Percentiles rank a stretch among this genome's conserved stretches.
Evolutionary conservation across 257 asterid species (phyloP).

Genomic region (Penstemon davidsonii): DNA sequence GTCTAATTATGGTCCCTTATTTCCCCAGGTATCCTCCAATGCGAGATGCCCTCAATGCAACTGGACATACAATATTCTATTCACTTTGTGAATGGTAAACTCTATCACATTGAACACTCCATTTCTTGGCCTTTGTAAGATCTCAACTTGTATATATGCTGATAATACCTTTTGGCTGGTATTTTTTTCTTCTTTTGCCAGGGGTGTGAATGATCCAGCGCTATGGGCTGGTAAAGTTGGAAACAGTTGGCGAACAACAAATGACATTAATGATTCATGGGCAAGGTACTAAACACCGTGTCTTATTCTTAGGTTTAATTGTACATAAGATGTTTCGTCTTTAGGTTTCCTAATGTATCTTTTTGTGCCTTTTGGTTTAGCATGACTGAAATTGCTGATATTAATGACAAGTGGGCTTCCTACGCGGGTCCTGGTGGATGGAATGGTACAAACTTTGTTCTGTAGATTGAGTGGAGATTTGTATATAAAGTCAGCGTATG

Average conservation of each 20-base stretch:
- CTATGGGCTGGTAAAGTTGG: slow-evolving; percentile 88
- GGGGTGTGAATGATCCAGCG: slow-evolving; percentile 95
- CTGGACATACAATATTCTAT: slow-evolving; percentile 81
- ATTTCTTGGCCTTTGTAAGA: background rate
- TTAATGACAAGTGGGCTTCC: slow-evolving; percentile 94
- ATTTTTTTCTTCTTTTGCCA: slow-evolving; percentile 21
- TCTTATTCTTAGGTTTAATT: background rate
- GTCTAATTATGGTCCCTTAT: slow-evolving; percentile 18
- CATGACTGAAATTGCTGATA: slow-evolving; percentile 91
- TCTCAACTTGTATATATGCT: background rate
- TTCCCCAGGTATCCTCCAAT: slow-evolving; percentile 86
- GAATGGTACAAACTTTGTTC: slow-evolving; percentile 61
- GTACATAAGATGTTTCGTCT: too few species aligned
- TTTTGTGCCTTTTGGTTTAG: slow-evolving; percentile 43
- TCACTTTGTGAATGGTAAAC: slow-evolving; percentile 91
- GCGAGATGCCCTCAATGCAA: slow-evolving; percentile 94
- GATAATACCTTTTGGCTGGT: slow-evolving; percentile 6
- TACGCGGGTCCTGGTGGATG: slow-evolving; percentile 99
- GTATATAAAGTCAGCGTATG: background rate
- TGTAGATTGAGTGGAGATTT: slow-evolving; percentile 8
- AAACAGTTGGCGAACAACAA: slow-evolving; percentile 96
- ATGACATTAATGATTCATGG: slow-evolving; percentile 96
- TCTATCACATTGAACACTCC: slow-evolving; percentile 3
- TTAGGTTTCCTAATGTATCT: slow-evolving; percentile 19
- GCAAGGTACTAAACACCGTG: slow-evolving; percentile 58